Evolutionary conservation across 1,284 basidiomycete genomes (phyloP), one percentile per base, ranked within the genome.

Genomic region (Tilletia horrida): DNA sequence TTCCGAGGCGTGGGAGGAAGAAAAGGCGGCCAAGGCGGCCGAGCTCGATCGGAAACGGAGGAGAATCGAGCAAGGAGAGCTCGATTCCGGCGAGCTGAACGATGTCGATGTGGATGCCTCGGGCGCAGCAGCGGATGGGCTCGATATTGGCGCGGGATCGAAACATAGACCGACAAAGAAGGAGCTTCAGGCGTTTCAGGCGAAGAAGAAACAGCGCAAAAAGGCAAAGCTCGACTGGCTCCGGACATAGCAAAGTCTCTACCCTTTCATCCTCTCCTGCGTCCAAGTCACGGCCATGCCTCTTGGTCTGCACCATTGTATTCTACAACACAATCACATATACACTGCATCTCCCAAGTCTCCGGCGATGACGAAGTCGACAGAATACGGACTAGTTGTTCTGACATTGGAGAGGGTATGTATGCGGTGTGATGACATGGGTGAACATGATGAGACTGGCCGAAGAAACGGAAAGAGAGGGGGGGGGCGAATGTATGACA

Each of bases 221-320:
- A 59, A 59, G 55, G 27, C 23, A 18, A 59, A 59, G 55, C 55
- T 59, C 9, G 55, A 59, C 27, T 59, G 55, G 55, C 55, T 59
- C 27, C 9, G 31, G 21, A 29, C 55, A 21, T 59, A 16, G 18
- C 9, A 18, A 16, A 14, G n/a, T 3, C 14, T 7, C 13, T 25
- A 3, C 21, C 25, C 25, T 27, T 27, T 21, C 50, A 14, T 13
- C 50, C 25, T 13, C 23, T 16, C 25, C 3, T 14, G 2, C 6
- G 45, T 16, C 4, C 21, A 3, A 18, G 4, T 6, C 45, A 48
- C 18, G 18, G 18, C 18, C 45, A 4, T 23, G 4, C 3, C 7
- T 23, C 45, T n/a, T 48, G 4, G 6, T 3, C 6, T 6, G 7
- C 3, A 18, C 45, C 4, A 48, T 18, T 48, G 45, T 48, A 48